These are phyloP conservation scores for Aspergillus sp. DNA, from an alignment of 2,329 filamentous ascomycete species.

Conservation along the genomic window DNA sequence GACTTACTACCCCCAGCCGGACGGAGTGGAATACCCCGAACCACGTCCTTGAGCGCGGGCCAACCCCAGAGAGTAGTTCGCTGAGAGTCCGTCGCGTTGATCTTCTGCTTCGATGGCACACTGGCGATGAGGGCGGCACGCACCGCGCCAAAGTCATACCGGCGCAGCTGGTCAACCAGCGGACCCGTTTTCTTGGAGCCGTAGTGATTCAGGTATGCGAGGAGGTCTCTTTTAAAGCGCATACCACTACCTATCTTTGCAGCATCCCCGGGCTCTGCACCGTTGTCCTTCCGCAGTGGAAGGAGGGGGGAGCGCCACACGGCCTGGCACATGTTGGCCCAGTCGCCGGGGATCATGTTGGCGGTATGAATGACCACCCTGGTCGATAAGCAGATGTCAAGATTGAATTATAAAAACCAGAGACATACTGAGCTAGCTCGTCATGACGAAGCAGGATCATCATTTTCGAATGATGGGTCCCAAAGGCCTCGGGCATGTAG, in stretches of 20 bases:
- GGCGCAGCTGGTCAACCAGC: slow-evolving; percentile 57
- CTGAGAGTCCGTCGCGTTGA: slow-evolving; percentile 40
- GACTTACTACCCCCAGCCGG: slow-evolving; percentile 13
- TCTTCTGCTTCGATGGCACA: slow-evolving; percentile 65
- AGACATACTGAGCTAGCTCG: slow-evolving; percentile 62
- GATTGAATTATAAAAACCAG: neutral
- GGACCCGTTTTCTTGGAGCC: slow-evolving; percentile 53
- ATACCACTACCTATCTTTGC: slow-evolving; percentile 57
- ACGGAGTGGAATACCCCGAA: slow-evolving; percentile 54
- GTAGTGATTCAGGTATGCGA: slow-evolving; percentile 71
- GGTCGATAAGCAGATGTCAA: slow-evolving; percentile 6
- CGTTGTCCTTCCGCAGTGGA: slow-evolving; percentile 41
- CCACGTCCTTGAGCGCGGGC: slow-evolving; percentile 61
- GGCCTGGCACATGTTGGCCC: slow-evolving; percentile 83
- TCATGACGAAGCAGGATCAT: slow-evolving; percentile 78
- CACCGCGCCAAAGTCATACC: slow-evolving; percentile 68
- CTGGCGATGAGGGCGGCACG: slow-evolving; percentile 73
- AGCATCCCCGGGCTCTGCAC: slow-evolving; percentile 2
- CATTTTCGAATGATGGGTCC: slow-evolving; percentile 87
- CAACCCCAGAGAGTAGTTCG: slow-evolving; percentile 71
- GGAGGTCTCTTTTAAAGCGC: slow-evolving; percentile 72
- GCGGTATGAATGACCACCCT: slow-evolving; percentile 79
- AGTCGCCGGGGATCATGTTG: slow-evolving; percentile 86
- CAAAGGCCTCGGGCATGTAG: slow-evolving; percentile 79
- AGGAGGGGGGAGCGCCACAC: slow-evolving; percentile 75